Conservation (phyloP, 2,329 filamentous ascomycete genomes). For the Monilinia vaccinii-corymbosi region DNA sequence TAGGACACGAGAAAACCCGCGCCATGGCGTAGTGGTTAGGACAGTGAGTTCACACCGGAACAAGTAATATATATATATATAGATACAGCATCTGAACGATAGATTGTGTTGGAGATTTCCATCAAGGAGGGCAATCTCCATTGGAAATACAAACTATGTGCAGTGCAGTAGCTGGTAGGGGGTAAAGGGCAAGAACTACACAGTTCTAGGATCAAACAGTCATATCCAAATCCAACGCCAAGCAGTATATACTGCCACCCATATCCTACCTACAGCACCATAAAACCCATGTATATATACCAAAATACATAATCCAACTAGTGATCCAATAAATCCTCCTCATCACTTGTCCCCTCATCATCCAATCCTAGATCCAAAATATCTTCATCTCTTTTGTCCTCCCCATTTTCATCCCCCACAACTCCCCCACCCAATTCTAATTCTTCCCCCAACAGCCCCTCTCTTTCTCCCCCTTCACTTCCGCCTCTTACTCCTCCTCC, state of each 20-base stretch:
- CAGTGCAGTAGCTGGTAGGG: too few species aligned
- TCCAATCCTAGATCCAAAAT: constrained; percentile 20
- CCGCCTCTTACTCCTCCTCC: constrained; percentile 7
- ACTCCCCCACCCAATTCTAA: constrained; percentile 14
- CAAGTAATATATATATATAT: too few species aligned
- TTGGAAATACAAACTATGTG: neutral
- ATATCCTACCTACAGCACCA: constrained; percentile 1
- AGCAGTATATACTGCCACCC: neutral
- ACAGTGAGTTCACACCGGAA: too few species aligned
- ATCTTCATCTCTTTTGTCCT: constrained; percentile 20
- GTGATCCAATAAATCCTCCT: constrained; percentile 5
- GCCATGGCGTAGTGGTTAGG: too few species aligned
- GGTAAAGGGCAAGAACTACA: neutral
- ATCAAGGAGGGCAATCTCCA: neutral
- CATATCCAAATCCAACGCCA: neutral
- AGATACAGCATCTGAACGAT: neutral
- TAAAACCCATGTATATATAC: neutral
- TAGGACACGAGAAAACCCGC: neutral
- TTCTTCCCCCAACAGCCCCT: constrained; percentile 13
- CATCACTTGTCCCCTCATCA: constrained; percentile 11
- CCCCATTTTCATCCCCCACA: constrained; percentile 8
- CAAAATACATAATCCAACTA: neutral
- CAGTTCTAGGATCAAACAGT: neutral
- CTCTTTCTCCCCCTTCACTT: constrained; percentile 10
- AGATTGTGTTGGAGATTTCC: neutral